A percentile compares a stretch with the other conserved stretches of the same genome.
These are phyloP conservation scores for Pistacia atlantica DNA, from an alignment of 345 rosid genomes.

Conservation along the genomic window DNA sequence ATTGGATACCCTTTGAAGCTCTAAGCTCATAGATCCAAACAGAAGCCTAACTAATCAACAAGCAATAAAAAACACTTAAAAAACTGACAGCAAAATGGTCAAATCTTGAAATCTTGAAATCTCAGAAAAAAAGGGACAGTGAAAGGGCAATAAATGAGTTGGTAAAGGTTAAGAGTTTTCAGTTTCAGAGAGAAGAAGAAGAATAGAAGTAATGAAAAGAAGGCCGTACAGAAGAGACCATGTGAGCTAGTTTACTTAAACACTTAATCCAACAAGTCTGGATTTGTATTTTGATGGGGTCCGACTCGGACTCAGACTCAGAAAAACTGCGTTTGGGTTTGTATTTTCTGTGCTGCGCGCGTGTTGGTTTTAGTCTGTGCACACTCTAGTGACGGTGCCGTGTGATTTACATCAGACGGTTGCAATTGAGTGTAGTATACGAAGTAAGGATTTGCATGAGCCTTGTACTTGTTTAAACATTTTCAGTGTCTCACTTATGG, in stretches of 20 bases:
- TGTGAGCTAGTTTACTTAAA: not conserved
- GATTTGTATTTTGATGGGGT: not conserved
- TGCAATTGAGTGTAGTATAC: too few relatives aligned
- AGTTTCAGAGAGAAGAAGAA: not conserved
- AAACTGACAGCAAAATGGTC: not conserved
- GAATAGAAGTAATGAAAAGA: not conserved
- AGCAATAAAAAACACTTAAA: not conserved
- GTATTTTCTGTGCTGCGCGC: not conserved
- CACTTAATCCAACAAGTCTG: not conserved
- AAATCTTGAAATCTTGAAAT: not conserved
- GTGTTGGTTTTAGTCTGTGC: not conserved
- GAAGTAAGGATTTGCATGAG: too few relatives aligned
- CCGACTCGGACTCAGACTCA: too few relatives aligned
- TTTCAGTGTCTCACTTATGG: too few relatives aligned
- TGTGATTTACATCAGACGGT: not conserved
- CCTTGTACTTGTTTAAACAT: too few relatives aligned
- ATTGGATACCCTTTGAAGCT: not conserved
- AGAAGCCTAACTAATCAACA: not conserved
- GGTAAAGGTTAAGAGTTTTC: not conserved
- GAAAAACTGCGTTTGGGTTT: not conserved
- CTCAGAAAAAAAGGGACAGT: too few relatives aligned
- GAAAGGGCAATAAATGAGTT: not conserved
- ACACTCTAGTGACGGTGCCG: not conserved
- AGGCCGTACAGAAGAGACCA: not conserved
- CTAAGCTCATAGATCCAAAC: conserved; percentile 17